Conservation (phyloP, 2,329 filamentous ascomycete genomes). For the Colletotrichum tropicicola region DNA sequence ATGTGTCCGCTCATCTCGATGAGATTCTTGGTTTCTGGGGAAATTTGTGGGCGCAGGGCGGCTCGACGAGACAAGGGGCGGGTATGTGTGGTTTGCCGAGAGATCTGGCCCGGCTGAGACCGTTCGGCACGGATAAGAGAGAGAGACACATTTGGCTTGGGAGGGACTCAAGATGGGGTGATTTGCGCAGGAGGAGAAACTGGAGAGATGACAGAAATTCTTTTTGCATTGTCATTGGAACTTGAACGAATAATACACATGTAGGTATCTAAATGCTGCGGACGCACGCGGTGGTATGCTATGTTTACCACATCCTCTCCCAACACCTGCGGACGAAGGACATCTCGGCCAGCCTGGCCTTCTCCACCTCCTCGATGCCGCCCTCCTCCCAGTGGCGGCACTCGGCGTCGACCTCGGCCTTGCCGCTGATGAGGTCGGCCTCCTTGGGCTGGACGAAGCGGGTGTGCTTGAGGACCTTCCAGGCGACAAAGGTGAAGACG, state of each 20-base stretch:
- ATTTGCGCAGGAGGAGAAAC: neutral
- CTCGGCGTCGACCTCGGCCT: slow-evolving; percentile 71
- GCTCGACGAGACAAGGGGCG: too few species aligned
- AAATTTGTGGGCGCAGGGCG: neutral
- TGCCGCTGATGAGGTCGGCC: slow-evolving; percentile 68
- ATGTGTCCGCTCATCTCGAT: neutral
- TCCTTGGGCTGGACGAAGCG: slow-evolving; percentile 63
- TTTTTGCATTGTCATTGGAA: neutral
- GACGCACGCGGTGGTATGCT: too few species aligned
- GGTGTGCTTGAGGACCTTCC: slow-evolving; percentile 73
- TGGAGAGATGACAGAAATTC: neutral
- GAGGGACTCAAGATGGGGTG: neutral
- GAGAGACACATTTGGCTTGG: neutral
- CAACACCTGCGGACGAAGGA: slow-evolving; percentile 44
- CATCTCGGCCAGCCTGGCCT: slow-evolving; percentile 45
- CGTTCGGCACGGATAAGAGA: neutral
- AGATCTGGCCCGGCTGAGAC: neutral
- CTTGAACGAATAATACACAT: slow-evolving; percentile 4
- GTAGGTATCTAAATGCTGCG: neutral
- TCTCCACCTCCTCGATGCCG: slow-evolving; percentile 55
- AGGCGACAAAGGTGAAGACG: slow-evolving; percentile 66
- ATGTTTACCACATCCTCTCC: slow-evolving; percentile 48
- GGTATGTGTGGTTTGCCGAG: neutral
- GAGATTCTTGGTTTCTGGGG: neutral
- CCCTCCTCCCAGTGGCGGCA: slow-evolving; percentile 54